Evolutionary conservation across 2,329 filamentous ascomycete species (phyloP).

Genomic region (Coleophoma eucalyptorum): DNA sequence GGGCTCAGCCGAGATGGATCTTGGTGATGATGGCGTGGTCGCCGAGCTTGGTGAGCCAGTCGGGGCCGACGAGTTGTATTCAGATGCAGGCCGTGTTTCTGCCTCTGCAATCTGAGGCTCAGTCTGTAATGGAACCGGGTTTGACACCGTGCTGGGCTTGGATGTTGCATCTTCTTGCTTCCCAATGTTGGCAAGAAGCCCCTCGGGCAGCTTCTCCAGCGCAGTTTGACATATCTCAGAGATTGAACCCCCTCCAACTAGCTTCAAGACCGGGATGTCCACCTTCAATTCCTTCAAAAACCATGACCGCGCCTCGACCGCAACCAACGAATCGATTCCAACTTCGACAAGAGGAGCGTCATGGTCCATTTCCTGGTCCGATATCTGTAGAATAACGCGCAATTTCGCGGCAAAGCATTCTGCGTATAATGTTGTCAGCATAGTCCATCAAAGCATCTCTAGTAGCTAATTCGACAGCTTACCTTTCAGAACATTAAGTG

Average conservation of each 20-base stretch:
- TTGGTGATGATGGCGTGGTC: not conserved
- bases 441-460: not conserved
- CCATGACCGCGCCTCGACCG: slow-evolving; percentile 32
- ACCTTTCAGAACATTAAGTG: slow-evolving; percentile 1
- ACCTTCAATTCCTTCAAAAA: slow-evolving; percentile 38
- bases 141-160: not conserved
- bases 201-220: slow-evolving; percentile 1
- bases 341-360: slow-evolving; percentile 24
- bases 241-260: slow-evolving; percentile 31
- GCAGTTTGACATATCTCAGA: slow-evolving; percentile 8
- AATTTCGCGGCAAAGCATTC: slow-evolving; percentile 1
- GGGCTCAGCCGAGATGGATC: not conserved
- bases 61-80: not conserved
- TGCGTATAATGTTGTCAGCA: not conserved
- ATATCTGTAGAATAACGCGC: not conserved
- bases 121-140: not conserved
- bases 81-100: not conserved
- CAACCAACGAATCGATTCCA: slow-evolving; percentile 22
- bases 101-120: not conserved
- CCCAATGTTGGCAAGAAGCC: not conserved
- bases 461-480: not conserved
- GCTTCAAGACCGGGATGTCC: slow-evolving; percentile 41
- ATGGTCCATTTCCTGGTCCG: not conserved
- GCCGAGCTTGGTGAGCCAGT: not conserved
- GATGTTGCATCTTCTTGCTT: not conserved